Percentiles rank a stretch among this genome's conserved stretches.
These are phyloP conservation scores for Metarhizium album DNA, from an alignment of 2,329 filamentous ascomycete species.

Conservation along the genomic window DNA sequence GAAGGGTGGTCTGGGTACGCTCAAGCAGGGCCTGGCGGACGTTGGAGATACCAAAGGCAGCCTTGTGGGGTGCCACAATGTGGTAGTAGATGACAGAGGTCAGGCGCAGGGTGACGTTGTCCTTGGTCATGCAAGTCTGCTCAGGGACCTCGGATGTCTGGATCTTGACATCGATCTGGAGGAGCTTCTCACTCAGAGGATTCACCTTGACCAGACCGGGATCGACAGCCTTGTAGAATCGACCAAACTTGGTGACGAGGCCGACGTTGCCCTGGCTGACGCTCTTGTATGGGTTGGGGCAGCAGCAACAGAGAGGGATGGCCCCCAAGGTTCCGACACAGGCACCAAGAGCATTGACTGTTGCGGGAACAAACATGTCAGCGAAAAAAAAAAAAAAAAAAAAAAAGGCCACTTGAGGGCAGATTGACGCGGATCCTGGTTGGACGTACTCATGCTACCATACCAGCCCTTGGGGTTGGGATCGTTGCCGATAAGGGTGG, in stretches of 20 bases:
- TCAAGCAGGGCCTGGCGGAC: constrained; percentile 93
- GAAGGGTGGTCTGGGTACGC: constrained; percentile 93
- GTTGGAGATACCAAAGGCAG: constrained; percentile 91
- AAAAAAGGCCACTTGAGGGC: no score
- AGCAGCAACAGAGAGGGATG: constrained; percentile 81
- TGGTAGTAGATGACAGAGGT: constrained; percentile 99
- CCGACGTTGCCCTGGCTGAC: constrained; percentile 91
- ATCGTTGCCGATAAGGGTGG: constrained; percentile 52
- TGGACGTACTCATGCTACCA: constrained; percentile 62
- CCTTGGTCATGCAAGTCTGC: constrained; percentile 99
- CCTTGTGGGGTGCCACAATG: constrained; percentile 89
- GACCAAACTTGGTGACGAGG: constrained; percentile 88
- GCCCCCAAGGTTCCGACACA: constrained; percentile 72
- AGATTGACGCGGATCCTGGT: background rate
- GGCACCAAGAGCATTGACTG: constrained; percentile 63
- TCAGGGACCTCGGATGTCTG: constrained; percentile 95
- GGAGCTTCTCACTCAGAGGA: constrained; percentile 78
- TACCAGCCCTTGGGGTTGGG: constrained; percentile 77
- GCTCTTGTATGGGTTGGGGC: constrained; percentile 91
- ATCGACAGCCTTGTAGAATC: constrained; percentile 91
- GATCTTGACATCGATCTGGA: constrained; percentile 97
- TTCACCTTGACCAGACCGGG: constrained; percentile 97
- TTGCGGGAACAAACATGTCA: no score
- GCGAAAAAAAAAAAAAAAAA: no score
- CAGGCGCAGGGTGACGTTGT: constrained; percentile 89